Conservation (phyloP, 1,284 basidiomycete genomes). For the Ustilago loliicola region DNA sequence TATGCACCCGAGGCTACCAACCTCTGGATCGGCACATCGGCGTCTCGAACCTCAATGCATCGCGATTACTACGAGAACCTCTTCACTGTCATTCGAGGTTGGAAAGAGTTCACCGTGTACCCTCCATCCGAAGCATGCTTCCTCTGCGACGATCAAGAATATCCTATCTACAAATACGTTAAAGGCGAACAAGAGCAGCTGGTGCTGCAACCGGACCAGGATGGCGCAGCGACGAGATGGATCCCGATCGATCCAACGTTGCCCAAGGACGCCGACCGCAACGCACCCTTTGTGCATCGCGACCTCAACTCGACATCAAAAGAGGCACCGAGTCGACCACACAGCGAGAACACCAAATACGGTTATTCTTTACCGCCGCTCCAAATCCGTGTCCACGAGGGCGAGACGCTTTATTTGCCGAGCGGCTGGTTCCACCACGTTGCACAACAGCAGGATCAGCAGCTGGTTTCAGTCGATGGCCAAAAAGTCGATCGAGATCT, state of each 20-base stretch:
- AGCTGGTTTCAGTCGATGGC: conserved; percentile 13
- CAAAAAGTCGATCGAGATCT: conserved; percentile 36
- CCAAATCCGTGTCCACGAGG: conserved; percentile 56
- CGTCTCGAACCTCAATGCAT: conserved; percentile 50
- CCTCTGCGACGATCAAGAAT: conserved; percentile 55
- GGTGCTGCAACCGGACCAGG: conserved; percentile 19
- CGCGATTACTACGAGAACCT: conserved; percentile 67
- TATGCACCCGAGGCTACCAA: conserved; percentile 61
- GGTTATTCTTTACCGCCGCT: conserved; percentile 55
- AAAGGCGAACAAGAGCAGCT: conserved; percentile 8
- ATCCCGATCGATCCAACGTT: conserved; percentile 60
- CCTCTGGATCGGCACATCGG: conserved; percentile 61
- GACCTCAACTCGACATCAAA: conserved; percentile 22
- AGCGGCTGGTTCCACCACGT: conserved; percentile 66
- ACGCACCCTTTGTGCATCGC: conserved; percentile 41
- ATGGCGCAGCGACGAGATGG: conserved; percentile 53
- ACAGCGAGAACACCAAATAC: conserved; percentile 35
- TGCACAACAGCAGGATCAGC: conserved; percentile 55
- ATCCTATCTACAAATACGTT: conserved; percentile 24
- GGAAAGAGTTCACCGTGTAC: conserved; percentile 63
- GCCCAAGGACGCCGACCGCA: conserved; percentile 42
- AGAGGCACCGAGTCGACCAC: neutral
- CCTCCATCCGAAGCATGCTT: conserved; percentile 58
- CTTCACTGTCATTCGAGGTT: conserved; percentile 59
- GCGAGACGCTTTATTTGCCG: conserved; percentile 63